phyloP scores from a whole-genome alignment of 2,329 filamentous ascomycete species.

The Kalaharituber pfeilii region DNA sequence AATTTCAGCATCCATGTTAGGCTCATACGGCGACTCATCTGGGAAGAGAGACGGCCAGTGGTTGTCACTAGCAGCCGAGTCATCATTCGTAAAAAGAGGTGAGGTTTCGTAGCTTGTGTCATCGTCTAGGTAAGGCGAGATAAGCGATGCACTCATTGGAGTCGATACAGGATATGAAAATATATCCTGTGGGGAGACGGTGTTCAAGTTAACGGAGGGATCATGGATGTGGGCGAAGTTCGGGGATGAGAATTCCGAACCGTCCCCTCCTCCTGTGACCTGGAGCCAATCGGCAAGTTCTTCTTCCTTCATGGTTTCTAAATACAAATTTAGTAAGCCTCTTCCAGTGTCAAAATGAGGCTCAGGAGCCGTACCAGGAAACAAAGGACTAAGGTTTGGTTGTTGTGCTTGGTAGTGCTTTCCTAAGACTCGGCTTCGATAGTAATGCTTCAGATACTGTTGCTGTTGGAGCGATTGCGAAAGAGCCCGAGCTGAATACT shows the following conservation, averaged over 20 bases:
- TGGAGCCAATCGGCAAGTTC: conserved; percentile 14
- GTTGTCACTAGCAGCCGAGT: conserved; percentile 2
- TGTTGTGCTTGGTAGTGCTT: background rate
- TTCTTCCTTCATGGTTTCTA: conserved; percentile 15
- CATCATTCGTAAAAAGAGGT: conserved; percentile 13
- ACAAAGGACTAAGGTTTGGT: conserved; percentile 5
- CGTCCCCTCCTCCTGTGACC: conserved; percentile 9
- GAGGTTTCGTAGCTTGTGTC: conserved; percentile 17
- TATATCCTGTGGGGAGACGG: conserved; percentile 17
- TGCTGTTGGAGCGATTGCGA: conserved; percentile 10
- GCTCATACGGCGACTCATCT: conserved; percentile 7
- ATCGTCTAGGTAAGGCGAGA: conserved; percentile 16
- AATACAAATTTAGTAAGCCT: background rate
- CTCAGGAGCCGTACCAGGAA: conserved; percentile 3
- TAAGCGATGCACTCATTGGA: conserved; percentile 13
- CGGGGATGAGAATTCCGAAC: conserved; percentile 15
- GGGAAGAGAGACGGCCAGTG: conserved; percentile 17
- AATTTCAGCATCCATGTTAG: conserved; percentile 6
- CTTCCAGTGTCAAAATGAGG: background rate
- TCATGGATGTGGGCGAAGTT: conserved; percentile 13
- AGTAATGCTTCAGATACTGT: conserved; percentile 7
- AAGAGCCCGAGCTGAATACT: conserved; percentile 12
- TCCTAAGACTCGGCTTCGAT: conserved; percentile 1
- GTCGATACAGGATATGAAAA: conserved; percentile 15
- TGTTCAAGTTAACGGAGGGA: conserved; percentile 8